Evolutionary conservation across 139 green algal species (phyloP).

Genomic region (Picochlorum costavermella): DNA sequence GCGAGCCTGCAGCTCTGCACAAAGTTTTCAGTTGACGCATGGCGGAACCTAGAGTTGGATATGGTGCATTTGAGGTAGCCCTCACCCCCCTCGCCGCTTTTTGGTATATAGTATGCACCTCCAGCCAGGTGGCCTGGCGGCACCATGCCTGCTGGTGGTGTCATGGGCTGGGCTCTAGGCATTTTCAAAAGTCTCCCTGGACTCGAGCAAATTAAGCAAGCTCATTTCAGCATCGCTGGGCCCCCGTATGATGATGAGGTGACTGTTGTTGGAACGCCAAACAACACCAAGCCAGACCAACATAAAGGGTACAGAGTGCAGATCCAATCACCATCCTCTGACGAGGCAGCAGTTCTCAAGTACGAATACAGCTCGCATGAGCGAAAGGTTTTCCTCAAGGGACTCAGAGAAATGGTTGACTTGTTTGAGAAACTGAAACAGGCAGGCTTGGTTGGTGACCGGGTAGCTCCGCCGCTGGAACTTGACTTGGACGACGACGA

Average conservation of each 20-base stretch:
- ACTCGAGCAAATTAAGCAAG: background rate
- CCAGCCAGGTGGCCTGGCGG: background rate
- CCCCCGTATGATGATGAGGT: background rate
- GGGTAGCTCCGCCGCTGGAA: background rate
- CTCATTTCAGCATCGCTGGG: background rate
- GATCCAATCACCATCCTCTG: background rate
- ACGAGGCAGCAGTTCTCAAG: background rate
- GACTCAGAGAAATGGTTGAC: background rate
- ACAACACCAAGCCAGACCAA: background rate
- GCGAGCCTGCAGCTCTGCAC: no score
- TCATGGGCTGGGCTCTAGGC: background rate
- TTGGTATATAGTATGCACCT: conserved; percentile 5
- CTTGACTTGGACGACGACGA: background rate
- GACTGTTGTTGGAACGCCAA: background rate
- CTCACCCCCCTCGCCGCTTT: no score
- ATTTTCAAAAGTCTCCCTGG: background rate
- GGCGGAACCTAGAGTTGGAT: no score
- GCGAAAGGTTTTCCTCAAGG: background rate
- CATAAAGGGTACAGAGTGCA: background rate
- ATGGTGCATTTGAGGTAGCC: no score
- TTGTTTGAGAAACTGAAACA: background rate
- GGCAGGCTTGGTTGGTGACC: background rate
- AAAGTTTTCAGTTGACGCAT: no score
- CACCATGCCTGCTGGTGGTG: background rate
- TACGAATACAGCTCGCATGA: conserved; percentile 1